Conservation (phyloP, 305 asterid genomes). For the Fraxinus sp. region DNA sequence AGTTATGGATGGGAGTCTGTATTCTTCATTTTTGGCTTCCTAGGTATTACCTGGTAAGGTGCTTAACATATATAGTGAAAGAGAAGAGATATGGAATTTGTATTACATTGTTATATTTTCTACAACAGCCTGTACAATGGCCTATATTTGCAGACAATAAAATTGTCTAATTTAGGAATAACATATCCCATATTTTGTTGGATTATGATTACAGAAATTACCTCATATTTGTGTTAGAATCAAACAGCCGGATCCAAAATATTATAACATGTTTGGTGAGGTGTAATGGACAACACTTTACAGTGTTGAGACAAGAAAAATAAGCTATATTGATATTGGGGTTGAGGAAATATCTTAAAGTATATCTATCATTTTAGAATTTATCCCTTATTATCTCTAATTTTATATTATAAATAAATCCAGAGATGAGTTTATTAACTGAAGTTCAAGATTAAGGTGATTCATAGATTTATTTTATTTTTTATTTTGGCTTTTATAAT, state of each 20-base stretch:
- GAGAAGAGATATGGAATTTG: background rate
- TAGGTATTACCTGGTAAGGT: slow-evolving; percentile 90
- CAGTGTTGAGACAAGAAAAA: background rate
- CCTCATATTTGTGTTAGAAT: background rate
- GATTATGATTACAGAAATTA: background rate
- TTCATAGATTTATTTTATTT: background rate
- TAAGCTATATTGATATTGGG: background rate
- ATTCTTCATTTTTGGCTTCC: slow-evolving; percentile 75
- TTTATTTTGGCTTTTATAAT: background rate
- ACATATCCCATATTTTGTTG: background rate
- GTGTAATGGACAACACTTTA: background rate
- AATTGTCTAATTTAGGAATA: background rate
- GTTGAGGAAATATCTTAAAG: background rate
- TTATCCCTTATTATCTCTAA: slow-evolving; percentile 16
- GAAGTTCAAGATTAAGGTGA: background rate
- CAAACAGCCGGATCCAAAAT: background rate
- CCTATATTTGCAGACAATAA: background rate
- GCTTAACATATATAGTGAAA: background rate
- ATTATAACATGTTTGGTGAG: background rate
- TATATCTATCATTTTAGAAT: background rate
- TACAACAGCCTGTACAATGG: background rate
- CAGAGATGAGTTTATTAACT: background rate
- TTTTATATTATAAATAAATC: slow-evolving; percentile 11
- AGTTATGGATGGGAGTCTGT: slow-evolving; percentile 93
- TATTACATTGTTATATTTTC: background rate